phyloP scores from a whole-genome alignment of 495 filamentous ascomycete species.

The Annulohypoxylon nitens region DNA sequence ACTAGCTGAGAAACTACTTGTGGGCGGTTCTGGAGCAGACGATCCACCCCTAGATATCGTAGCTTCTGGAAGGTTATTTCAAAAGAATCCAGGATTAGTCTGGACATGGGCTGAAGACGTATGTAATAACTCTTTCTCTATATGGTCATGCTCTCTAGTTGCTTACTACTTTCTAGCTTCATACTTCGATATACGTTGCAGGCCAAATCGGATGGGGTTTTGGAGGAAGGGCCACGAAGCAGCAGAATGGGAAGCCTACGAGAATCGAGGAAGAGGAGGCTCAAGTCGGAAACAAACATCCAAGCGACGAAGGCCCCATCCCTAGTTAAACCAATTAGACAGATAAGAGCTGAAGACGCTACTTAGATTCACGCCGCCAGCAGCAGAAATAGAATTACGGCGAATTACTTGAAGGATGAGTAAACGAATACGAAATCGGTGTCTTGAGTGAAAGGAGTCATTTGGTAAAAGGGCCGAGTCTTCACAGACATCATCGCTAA shows the following conservation, averaged over 20 bases:
- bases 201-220: slow-evolving; percentile 76
- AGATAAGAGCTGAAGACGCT: too few relatives aligned
- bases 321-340: background rate
- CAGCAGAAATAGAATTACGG: too few relatives aligned
- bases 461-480: too few relatives aligned
- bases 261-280: background rate
- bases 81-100: slow-evolving; percentile 76
- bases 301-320: background rate
- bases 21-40: slow-evolving; percentile 51
- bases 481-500: too few relatives aligned
- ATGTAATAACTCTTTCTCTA: background rate
- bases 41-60: slow-evolving; percentile 67
- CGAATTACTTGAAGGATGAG: too few relatives aligned
- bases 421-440: too few relatives aligned
- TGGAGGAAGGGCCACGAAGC: slow-evolving; percentile 34
- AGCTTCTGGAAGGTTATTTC: slow-evolving; percentile 72
- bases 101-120: slow-evolving; percentile 74
- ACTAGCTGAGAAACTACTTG: slow-evolving; percentile 66
- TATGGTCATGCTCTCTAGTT: background rate
- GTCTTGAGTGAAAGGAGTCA: too few relatives aligned
- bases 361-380: too few relatives aligned
- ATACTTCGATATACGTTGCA: slow-evolving; percentile 69
- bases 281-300: background rate
- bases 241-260: background rate
- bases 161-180: slow-evolving; percentile 51